These are phyloP conservation scores for Mucor piriformis DNA, from an alignment of 371 early-diverging fungal species.

Conservation along the genomic window DNA sequence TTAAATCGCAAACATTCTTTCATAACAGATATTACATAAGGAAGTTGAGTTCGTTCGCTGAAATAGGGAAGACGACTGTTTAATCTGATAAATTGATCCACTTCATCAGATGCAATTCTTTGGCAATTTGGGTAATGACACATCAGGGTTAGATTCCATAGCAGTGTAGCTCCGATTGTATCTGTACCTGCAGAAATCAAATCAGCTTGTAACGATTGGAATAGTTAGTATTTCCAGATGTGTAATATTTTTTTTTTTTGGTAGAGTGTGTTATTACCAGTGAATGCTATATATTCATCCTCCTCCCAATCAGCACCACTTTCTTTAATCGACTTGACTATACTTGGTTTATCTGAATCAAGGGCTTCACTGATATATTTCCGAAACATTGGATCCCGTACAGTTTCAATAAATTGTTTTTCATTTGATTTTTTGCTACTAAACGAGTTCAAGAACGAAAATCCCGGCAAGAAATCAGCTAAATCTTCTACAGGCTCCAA, in stretches of 20 bases:
- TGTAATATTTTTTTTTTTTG: no score
- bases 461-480: slow-evolving; percentile 2
- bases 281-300: slow-evolving; percentile 2
- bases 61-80: slow-evolving; percentile 14
- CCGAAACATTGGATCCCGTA: neutral
- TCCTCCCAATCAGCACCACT: neutral
- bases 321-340: slow-evolving; percentile 7
- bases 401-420: neutral
- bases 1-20: slow-evolving; percentile 24
- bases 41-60: slow-evolving; percentile 11
- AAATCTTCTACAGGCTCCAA: slow-evolving; percentile 6
- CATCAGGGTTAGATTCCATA: slow-evolving; percentile 11
- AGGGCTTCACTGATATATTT: slow-evolving; percentile 10
- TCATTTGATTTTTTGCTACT: slow-evolving; percentile 5
- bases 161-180: slow-evolving; percentile 7
- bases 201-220: no score
- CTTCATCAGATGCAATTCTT: slow-evolving; percentile 8
- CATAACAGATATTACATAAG: slow-evolving; percentile 11
- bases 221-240: no score
- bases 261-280: neutral
- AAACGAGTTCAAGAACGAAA: slow-evolving; percentile 1
- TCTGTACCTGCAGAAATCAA: slow-evolving; percentile 22
- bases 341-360: neutral
- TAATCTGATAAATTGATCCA: slow-evolving; percentile 16
- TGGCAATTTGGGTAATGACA: slow-evolving; percentile 20